phyloP scores from a whole-genome alignment of 2,329 filamentous ascomycete species.

The Fusarium tuaranense region DNA sequence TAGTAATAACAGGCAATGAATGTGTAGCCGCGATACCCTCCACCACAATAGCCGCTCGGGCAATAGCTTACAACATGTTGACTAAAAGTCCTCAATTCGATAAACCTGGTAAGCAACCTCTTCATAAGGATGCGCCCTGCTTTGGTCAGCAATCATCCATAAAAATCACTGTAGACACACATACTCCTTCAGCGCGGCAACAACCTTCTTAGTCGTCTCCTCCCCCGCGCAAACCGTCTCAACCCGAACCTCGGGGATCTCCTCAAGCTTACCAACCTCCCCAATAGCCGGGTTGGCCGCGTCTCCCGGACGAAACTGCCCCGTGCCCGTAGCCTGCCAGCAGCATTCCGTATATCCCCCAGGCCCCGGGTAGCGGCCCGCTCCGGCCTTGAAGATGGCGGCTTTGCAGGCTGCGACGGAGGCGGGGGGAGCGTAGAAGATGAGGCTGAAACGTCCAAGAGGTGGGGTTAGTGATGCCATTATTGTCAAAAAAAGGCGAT shows the following conservation, averaged over 20 bases:
- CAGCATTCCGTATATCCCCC: slow-evolving; percentile 68
- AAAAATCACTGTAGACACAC: background rate
- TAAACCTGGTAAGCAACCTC: slow-evolving; percentile 42
- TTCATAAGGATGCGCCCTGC: slow-evolving; percentile 47
- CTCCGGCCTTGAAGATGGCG: slow-evolving; percentile 69
- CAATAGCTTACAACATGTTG: background rate
- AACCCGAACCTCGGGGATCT: slow-evolving; percentile 70
- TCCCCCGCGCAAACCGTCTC: slow-evolving; percentile 73
- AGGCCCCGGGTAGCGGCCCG: slow-evolving; percentile 61
- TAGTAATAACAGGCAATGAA: background rate
- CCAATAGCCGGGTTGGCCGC: slow-evolving; percentile 74
- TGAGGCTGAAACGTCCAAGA: slow-evolving; percentile 50
- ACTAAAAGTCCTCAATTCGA: slow-evolving; percentile 40
- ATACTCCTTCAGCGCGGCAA: slow-evolving; percentile 71
- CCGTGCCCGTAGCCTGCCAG: slow-evolving; percentile 65
- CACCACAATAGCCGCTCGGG: background rate
- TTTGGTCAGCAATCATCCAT: background rate
- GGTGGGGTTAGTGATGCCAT: slow-evolving; percentile 31
- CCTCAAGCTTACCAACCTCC: slow-evolving; percentile 65
- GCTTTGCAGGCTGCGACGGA: slow-evolving; percentile 63
- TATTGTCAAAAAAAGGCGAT: background rate
- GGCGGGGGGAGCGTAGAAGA: slow-evolving; percentile 63
- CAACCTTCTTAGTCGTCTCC: slow-evolving; percentile 66
- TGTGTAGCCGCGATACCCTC: background rate
- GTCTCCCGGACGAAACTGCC: slow-evolving; percentile 74